Base-by-base conservation (phyloP, 495 filamentous ascomycete species). In the Diplogelasinospora grovesii region DNA sequence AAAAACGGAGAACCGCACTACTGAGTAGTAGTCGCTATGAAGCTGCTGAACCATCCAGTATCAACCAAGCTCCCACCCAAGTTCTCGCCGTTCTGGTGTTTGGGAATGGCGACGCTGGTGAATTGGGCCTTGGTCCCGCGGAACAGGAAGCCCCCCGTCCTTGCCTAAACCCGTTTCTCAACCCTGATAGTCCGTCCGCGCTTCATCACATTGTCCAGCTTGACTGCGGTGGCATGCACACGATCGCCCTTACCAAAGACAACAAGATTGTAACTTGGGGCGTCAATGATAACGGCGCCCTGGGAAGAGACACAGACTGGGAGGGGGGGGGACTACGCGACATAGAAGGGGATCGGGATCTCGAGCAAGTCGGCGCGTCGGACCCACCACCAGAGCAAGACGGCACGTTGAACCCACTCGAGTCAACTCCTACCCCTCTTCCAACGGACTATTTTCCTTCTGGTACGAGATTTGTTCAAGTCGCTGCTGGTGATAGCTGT, bases 241-340 rank as follows among this genome's bases (percentile, higher is more conserved):
- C 22, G 14, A 24, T 24, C 22, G 35, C 35, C 6, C 35, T 38
- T 14, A 38, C 35, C 11, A 1, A 26, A 5, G 22, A 38, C 9
- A 38, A 27, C 35, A 38, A 18, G 13, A 26, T 38, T 8, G 13
- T 38, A 15, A 38, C 35, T 2, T 38, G 35, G 35, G 35, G 35
- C 22, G 35, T 38, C 11, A 38, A 38, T 18, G 35, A 38, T 24
- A 7, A 6, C 13, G 35, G 35, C 14, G 35, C 35, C 2, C 35
- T 38, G 13, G 35, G 35, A 5, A 22, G 35, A n/a, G 22, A 38
- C 9, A 22, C 22, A 13, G 19, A 22, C 7, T 36, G 33, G 35
- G 22, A 38, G 10, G 29, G 29, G 16, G 29, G 16, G 29, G 5
- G n/a, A 13, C 29, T 32, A 4, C 16, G 6, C 13, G 35, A 38